Evolutionary conservation across 164 flowering plant genomes (phyloP).

Genomic region (Kalanchoe fedtschenkoi): DNA sequence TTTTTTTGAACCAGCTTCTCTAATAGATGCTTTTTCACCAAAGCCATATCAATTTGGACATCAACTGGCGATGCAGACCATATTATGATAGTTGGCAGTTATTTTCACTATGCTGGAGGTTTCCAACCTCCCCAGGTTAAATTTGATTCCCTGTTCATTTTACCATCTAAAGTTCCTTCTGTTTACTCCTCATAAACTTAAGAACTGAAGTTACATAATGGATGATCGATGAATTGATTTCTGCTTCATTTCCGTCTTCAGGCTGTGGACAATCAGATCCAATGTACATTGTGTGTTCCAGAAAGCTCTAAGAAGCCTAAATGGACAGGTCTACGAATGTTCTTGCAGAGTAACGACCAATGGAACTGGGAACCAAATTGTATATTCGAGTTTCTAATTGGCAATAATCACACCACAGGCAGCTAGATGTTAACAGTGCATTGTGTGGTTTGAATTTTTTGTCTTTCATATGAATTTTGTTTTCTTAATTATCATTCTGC

Average conservation of each 20-base stretch:
- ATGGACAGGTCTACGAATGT: background rate
- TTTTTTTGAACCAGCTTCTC: constrained; percentile 54
- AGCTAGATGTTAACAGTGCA: no score
- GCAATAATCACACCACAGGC: no score
- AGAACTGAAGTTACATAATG: background rate
- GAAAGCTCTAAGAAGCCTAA: constrained; percentile 46
- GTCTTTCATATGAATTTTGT: no score
- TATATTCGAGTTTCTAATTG: no score
- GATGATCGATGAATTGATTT: background rate
- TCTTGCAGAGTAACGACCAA: background rate
- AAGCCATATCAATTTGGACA: constrained; percentile 97
- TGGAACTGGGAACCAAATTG: no score
- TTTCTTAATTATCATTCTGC: no score
- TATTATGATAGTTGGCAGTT: constrained; percentile 75
- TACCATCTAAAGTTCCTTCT: background rate
- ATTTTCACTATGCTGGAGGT: constrained; percentile 94
- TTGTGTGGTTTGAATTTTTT: no score
- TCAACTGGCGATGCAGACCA: constrained; percentile 91
- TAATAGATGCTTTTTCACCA: constrained; percentile 91
- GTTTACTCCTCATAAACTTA: background rate
- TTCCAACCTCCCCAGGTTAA: constrained; percentile 95
- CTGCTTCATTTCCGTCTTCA: constrained; percentile 17
- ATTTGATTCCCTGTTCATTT: constrained; percentile 2
- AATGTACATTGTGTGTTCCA: constrained; percentile 76
- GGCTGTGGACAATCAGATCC: constrained; percentile 96